These are phyloP conservation scores for Westerdykella sp. DNA, from an alignment of 2,329 filamentous ascomycete species.

Conservation along the genomic window DNA sequence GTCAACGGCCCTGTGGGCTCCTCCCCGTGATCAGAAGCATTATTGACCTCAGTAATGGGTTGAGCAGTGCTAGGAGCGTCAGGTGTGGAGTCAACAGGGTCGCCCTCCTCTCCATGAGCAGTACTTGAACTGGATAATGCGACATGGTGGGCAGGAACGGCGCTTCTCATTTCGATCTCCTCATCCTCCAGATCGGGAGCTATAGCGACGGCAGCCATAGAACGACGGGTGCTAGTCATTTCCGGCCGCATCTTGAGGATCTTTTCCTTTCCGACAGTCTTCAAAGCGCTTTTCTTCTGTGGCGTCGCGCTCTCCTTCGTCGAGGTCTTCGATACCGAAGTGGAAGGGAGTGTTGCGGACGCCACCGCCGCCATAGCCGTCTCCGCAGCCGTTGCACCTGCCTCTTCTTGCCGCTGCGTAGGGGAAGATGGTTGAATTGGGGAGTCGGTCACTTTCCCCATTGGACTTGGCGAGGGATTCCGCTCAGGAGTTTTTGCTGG, in stretches of 20 bases:
- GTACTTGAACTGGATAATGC: background rate
- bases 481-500: slow-evolving; percentile 6
- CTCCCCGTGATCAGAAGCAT: slow-evolving; percentile 10
- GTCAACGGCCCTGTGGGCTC: slow-evolving; percentile 23
- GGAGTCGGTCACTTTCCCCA: no score
- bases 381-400: slow-evolving; percentile 29
- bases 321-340: background rate
- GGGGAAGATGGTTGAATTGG: slow-evolving; percentile 15
- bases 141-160: background rate
- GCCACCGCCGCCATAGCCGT: slow-evolving; percentile 14
- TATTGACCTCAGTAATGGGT: background rate
- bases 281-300: slow-evolving; percentile 22
- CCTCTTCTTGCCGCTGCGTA: slow-evolving; percentile 27
- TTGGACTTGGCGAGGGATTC: background rate
- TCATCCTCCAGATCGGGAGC: no score
- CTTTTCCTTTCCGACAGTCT: slow-evolving; percentile 17
- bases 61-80: slow-evolving; percentile 1
- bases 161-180: no score
- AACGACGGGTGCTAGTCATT: background rate
- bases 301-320: slow-evolving; percentile 7
- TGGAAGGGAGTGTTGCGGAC: slow-evolving; percentile 4
- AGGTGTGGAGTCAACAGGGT: slow-evolving; percentile 16
- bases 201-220: background rate
- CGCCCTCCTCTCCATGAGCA: slow-evolving; percentile 8
- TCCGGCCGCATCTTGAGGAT: background rate